These are phyloP conservation scores for Hymenotorrendiella dingleyae DNA, from an alignment of 2,329 filamentous ascomycete genomes.

Conservation along the genomic window DNA sequence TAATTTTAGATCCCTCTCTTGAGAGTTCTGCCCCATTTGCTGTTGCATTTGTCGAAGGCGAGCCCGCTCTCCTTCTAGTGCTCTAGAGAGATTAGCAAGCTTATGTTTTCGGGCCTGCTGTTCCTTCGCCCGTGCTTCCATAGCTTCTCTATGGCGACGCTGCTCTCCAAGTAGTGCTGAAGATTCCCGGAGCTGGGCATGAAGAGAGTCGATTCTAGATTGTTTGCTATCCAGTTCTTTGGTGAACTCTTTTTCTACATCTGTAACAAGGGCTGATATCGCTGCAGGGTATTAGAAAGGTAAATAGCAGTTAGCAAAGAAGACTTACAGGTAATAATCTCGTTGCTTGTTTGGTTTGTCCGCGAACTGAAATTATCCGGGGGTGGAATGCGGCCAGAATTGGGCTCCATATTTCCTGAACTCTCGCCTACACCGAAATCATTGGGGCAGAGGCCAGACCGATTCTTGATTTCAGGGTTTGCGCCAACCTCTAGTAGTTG, in stretches of 20 bases:
- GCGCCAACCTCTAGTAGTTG: slow-evolving; percentile 93
- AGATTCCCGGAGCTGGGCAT: slow-evolving; percentile 72
- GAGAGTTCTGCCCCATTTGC: slow-evolving; percentile 40
- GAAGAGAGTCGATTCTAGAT: slow-evolving; percentile 73
- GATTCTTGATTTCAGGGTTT: slow-evolving; percentile 85
- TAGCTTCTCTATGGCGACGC: slow-evolving; percentile 63
- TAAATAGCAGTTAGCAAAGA: not conserved
- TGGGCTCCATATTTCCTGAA: slow-evolving; percentile 42
- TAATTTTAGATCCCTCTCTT: slow-evolving; percentile 46
- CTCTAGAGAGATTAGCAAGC: slow-evolving; percentile 70
- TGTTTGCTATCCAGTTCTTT: slow-evolving; percentile 79
- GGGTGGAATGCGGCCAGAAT: slow-evolving; percentile 37
- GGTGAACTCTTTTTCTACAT: slow-evolving; percentile 74
- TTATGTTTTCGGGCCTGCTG: slow-evolving; percentile 61
- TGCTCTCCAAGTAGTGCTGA: slow-evolving; percentile 75
- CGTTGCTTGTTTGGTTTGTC: slow-evolving; percentile 67
- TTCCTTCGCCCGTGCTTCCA: slow-evolving; percentile 60
- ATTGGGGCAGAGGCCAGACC: slow-evolving; percentile 79
- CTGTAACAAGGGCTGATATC: slow-evolving; percentile 74
- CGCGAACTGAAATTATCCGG: slow-evolving; percentile 38
- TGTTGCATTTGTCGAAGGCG: slow-evolving; percentile 44
- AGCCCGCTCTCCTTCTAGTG: slow-evolving; percentile 63
- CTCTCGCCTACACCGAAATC: slow-evolving; percentile 83
- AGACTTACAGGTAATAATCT: slow-evolving; percentile 70
- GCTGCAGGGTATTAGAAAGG: slow-evolving; percentile 45